Conservation (phyloP, 2,329 filamentous ascomycete species). For the Colletotrichum sp. region DNA sequence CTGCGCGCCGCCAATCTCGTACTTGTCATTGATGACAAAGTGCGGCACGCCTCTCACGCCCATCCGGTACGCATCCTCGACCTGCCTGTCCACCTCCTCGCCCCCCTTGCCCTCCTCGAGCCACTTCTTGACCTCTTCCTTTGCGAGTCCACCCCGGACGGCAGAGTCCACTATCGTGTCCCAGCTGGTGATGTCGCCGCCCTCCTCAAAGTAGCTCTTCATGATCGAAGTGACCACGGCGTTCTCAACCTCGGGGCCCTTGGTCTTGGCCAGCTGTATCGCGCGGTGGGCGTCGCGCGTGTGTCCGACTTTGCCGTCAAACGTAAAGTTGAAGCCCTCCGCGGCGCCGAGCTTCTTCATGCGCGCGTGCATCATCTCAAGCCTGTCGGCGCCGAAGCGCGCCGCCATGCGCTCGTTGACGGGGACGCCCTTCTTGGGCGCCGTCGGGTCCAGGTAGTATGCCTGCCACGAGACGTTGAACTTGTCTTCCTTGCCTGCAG, state of each 20-base stretch:
- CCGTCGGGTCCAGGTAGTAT: constrained; percentile 79
- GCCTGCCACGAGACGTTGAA: constrained; percentile 79
- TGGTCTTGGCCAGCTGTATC: constrained; percentile 68
- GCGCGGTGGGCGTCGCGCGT: constrained; percentile 82
- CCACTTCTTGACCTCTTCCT: constrained; percentile 56
- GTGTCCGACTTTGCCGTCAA: constrained; percentile 73
- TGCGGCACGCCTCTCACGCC: constrained; percentile 73
- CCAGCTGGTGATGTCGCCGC: constrained; percentile 65
- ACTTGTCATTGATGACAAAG: constrained; percentile 73
- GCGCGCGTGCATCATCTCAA: constrained; percentile 60
- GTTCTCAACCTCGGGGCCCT: constrained; percentile 58
- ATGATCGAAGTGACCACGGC: constrained; percentile 68
- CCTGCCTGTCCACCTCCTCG: constrained; percentile 61
- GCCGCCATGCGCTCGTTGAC: constrained; percentile 56
- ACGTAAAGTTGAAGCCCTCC: constrained; percentile 77
- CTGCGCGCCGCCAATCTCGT: constrained; percentile 74
- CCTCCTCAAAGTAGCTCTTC: constrained; percentile 68
- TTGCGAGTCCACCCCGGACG: constrained; percentile 57
- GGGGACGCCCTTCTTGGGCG: constrained; percentile 50
- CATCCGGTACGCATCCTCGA: constrained; percentile 53
- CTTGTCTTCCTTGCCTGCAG: constrained; percentile 63
- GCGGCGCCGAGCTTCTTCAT: constrained; percentile 62
- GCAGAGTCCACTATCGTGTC: constrained; percentile 57
- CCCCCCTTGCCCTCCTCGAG: constrained; percentile 60
- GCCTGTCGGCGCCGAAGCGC: constrained; percentile 71